Conservation (phyloP, 805 yeast genomes). For the Candida ortonii region DNA sequence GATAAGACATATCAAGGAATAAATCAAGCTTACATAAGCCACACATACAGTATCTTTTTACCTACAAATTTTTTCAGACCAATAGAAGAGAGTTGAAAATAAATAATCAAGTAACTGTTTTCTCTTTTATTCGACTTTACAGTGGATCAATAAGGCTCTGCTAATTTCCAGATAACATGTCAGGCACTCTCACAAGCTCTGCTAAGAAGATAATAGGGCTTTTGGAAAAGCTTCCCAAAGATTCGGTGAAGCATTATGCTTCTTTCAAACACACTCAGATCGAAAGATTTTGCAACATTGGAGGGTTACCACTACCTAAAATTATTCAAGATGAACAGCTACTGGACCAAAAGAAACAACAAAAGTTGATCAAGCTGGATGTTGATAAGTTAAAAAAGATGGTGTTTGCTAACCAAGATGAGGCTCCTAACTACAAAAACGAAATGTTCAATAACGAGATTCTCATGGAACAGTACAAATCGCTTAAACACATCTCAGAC, state of each 20-base stretch:
- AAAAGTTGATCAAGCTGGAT: slow-evolving; percentile 32
- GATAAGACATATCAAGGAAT: too few species aligned
- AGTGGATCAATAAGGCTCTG: slow-evolving; percentile 1
- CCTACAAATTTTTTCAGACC: slow-evolving; percentile 3
- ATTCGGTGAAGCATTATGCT: slow-evolving; percentile 63
- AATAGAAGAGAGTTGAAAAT: slow-evolving; percentile 2
- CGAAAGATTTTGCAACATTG: slow-evolving; percentile 50
- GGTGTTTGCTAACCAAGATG: slow-evolving; percentile 34
- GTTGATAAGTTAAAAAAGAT: slow-evolving; percentile 39
- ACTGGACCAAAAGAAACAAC: slow-evolving; percentile 36
- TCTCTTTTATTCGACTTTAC: neutral
- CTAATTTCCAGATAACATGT: too few species aligned
- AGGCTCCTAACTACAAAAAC: slow-evolving; percentile 40
- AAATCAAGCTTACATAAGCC: too few species aligned
- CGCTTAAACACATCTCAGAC: slow-evolving; percentile 54
- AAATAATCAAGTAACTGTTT: neutral
- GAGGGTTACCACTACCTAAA: slow-evolving; percentile 42
- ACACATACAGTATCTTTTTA: neutral
- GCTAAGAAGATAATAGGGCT: slow-evolving; percentile 56
- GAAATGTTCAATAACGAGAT: slow-evolving; percentile 50
- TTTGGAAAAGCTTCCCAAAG: slow-evolving; percentile 64
- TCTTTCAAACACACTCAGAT: slow-evolving; percentile 69
- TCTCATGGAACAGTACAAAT: slow-evolving; percentile 50
- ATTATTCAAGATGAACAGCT: slow-evolving; percentile 34
- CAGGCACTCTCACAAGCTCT: slow-evolving; percentile 9